A percentile compares a stretch with the other conserved stretches of the same genome.
These are phyloP conservation scores for Sporisorium graminicola DNA, from an alignment of 1,284 basidiomycete genomes.

Conservation along the genomic window DNA sequence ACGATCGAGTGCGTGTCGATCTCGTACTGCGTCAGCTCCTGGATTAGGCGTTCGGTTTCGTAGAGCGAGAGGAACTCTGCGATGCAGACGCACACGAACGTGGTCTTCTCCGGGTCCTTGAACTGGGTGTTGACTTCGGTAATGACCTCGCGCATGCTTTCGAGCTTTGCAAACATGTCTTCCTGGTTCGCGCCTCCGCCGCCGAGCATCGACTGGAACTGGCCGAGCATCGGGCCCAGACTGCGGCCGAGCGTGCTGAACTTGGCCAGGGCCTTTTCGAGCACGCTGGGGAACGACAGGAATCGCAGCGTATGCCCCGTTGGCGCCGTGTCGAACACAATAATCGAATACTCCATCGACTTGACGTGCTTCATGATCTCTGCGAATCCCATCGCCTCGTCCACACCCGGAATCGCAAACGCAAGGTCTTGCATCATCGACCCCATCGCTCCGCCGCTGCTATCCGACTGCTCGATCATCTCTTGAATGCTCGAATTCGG, in stretches of 20 bases:
- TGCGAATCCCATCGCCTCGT: constrained; percentile 99
- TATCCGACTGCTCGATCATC: constrained; percentile 97
- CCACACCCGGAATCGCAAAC: constrained; percentile 98
- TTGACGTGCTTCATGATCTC: constrained; percentile 99
- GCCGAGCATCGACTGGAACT: constrained; percentile 95
- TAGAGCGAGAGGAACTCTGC: constrained; percentile 98
- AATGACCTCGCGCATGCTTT: constrained; percentile 95
- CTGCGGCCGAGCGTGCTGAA: constrained; percentile 88
- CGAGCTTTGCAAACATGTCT: constrained; percentile 98
- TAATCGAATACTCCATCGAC: constrained; percentile 99
- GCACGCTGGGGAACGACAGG: constrained; percentile 95
- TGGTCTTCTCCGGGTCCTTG: constrained; percentile 98
- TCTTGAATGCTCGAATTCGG: constrained; percentile 96
- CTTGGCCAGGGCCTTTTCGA: constrained; percentile 97
- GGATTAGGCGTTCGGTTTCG: constrained; percentile 96
- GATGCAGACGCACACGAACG: constrained; percentile 96
- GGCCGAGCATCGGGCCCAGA: constrained; percentile 86
- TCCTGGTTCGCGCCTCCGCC: constrained; percentile 73
- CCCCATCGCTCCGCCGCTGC: constrained; percentile 86
- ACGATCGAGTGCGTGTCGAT: constrained; percentile 99
- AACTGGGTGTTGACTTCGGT: constrained; percentile 99
- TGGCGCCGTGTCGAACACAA: constrained; percentile 98
- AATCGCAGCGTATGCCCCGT: constrained; percentile 98
- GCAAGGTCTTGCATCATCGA: constrained; percentile 99
- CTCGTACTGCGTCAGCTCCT: constrained; percentile 94